Evolutionary conservation across 345 rosid genomes (phyloP), one percentile per base, ranked within the genome.

Genomic region (Stellera chamaejasme): DNA sequence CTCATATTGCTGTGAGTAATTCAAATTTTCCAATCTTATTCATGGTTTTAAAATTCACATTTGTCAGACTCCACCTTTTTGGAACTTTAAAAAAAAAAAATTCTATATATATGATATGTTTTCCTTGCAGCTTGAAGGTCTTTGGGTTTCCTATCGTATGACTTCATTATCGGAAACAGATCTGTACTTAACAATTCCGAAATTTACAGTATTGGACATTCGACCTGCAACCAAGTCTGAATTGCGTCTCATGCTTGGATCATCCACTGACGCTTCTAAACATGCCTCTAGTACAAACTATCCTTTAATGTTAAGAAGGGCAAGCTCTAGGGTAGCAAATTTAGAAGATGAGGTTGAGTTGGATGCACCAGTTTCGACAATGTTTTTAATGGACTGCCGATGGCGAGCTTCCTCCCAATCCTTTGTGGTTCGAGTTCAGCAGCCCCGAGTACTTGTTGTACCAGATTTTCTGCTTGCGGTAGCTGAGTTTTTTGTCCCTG

Each of bases 201-300:
- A 78, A 61, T 83, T 93, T 71, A 89, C 97, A 64, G 65, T 93
- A 67, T 66, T 87, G 69, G 99, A 93, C 68, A 76, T 77, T 61
- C 99, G 97, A 68, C 84, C 91, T 63, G 75, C 73, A 61, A 85
- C 95, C 42, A 89, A 83, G 80, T 77, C 96, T 73, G 99, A 93
- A 75, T 87, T 93, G 99, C 90, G 96, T 27, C 76, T 93, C 73
- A 93, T 93, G 97, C 99, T 93, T 26, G 99, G 99, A 52, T 84
- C 95, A n/a, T 89, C 88, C 39, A 72, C 72, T 59, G 99, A 93
- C 78, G 85, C 89, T 68, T 81, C 77, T 45, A 93, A 87, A 71
- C 93, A 77, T 67, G 59, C 75, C 70, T 81, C 85, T 63, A 51
- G 75, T 48, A 96, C 81, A 75, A 84, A 79, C 60, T 63, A 69